These are phyloP conservation scores for Tetrapisispora arboricola DNA, from an alignment of 805 yeast genomes.

Conservation along the genomic window DNA sequence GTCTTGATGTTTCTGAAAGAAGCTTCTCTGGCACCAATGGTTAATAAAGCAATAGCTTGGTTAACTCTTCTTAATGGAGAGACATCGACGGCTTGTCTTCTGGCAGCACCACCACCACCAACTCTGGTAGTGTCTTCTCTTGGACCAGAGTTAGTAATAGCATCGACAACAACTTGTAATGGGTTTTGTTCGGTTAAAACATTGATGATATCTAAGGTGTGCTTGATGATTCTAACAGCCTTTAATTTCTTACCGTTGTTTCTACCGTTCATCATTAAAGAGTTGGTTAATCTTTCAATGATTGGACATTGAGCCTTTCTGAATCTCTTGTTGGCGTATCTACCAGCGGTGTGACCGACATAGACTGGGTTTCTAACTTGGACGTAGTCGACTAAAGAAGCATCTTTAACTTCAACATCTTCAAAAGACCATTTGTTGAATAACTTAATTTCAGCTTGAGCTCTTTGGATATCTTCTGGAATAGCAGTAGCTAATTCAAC, in stretches of 20 bases:
- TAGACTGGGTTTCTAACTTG: constrained; percentile 97
- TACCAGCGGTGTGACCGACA: constrained; percentile 98
- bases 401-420: constrained; percentile 95
- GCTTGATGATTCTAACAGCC: constrained; percentile 99
- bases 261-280: constrained; percentile 99
- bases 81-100: constrained; percentile 99
- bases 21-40: constrained; percentile 99
- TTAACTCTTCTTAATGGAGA: constrained; percentile 99
- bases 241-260: constrained; percentile 99
- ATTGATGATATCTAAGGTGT: constrained; percentile 95
- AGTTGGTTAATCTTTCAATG: constrained; percentile 98
- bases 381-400: constrained; percentile 95
- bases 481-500: constrained; percentile 86
- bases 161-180: constrained; percentile 97
- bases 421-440: constrained; percentile 99
- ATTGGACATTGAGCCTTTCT: constrained; percentile 99
- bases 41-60: constrained; percentile 96
- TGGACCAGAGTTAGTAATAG: constrained; percentile 99
- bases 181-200: constrained; percentile 99
- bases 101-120: constrained; percentile 99
- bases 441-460: constrained; percentile 91
- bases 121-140: constrained; percentile 99
- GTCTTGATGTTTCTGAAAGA: constrained; percentile 99
- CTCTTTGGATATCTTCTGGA: constrained; percentile 94
- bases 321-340: constrained; percentile 99